Conservation (phyloP, 225 moss, liverwort and hornwort species). For the Pseudisothecium myosuroides region DNA sequence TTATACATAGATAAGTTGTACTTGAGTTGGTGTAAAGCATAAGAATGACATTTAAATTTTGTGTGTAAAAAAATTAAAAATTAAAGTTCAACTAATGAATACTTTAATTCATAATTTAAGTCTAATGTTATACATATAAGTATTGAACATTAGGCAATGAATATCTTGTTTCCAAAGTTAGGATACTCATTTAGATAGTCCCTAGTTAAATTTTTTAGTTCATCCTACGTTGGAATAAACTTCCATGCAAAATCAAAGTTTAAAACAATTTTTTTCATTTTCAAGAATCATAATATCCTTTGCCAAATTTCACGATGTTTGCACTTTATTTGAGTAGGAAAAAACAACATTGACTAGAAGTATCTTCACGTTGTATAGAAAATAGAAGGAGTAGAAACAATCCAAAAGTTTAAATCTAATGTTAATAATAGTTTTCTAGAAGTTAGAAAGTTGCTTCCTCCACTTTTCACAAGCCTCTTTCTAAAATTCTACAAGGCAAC, state of each 20-base stretch:
- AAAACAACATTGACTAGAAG: fast-evolving
- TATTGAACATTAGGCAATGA: background rate
- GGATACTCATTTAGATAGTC: background rate
- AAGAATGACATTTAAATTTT: background rate
- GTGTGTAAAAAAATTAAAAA: background rate
- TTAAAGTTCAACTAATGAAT: background rate
- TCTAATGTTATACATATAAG: background rate
- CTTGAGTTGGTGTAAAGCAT: fast-evolving
- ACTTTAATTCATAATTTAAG: background rate
- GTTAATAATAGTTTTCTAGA: background rate
- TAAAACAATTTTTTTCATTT: background rate
- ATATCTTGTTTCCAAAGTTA: background rate
- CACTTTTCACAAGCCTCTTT: background rate
- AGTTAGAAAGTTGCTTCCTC: fast-evolving
- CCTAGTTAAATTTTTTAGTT: background rate
- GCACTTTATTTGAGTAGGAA: background rate
- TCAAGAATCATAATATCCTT: background rate
- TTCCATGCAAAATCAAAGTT: background rate
- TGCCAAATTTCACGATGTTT: background rate
- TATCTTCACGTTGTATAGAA: background rate
- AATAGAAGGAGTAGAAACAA: background rate
- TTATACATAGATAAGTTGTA: background rate
- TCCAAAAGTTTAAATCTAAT: background rate
- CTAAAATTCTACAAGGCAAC: background rate
- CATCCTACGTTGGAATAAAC: fast-evolving